Base-by-base conservation (phyloP, 768 basidiomycete species). In the Tricholomella constricta region DNA sequence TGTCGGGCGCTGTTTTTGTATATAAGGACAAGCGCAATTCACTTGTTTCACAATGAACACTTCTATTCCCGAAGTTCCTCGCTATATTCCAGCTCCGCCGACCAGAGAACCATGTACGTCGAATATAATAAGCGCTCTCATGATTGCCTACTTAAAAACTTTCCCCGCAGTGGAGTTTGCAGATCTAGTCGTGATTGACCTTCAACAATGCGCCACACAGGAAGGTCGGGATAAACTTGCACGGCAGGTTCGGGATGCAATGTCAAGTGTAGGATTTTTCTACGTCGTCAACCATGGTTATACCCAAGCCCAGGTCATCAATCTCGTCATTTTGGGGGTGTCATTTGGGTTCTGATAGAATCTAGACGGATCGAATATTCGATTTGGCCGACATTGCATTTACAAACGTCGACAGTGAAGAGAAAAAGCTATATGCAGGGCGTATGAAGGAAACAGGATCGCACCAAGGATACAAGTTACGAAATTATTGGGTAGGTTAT, bases 401-500 rank as follows among this genome's bases (percentile, higher is more conserved):
- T 56, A 64, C 69, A 6, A 63, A 65, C 23, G 75, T 79, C 6
- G 52, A 55, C 1, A 63, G 66, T 0, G 76, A 75, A 23, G 79
- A 81, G 64, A 80, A 79, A 60, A 55, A 69, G 46, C 52, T 53
- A 17, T 76, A 78, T 52, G 62, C 61, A 2, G 74, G 69, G 0
- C 67, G 64, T 31, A 73, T 73, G 49, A 77, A 76, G 51, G 68
- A 76, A 20, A 73, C 68, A 0, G 78, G 78, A 6, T 73, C 77
- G 2, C 81, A 74, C 56, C 75, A 79, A 56, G 81, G 81, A 2
- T 84, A 83, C 58, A 84, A 84, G 59, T 69, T 68, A 5, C 69
- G 77, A 5, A 69, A 75, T 40, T 79, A 79, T 52, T 82, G 76
- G 78, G 79, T 80, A 81, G 32, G 11, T 45, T 35, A n/a, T n/a